Base-by-base conservation (phyloP, 2,329 filamentous ascomycete genomes). In the Xylariaceae sp. region DNA sequence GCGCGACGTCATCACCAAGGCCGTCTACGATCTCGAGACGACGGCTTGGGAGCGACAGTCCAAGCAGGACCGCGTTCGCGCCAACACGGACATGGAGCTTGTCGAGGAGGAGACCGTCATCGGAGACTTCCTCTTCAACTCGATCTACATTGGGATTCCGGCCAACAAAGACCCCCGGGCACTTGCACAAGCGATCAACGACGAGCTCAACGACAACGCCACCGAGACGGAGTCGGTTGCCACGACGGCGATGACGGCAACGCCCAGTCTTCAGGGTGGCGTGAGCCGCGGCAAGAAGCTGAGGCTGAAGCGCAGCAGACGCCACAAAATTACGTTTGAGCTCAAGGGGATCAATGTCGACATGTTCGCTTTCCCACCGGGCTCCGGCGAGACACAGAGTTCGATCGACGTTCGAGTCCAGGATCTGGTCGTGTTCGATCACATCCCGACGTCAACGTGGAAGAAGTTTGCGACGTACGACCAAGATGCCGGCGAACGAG, bases 391-490 rank as follows among this genome's bases (percentile, higher is more conserved):
- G 60, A 92, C 88, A 0, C 78, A 94, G 57, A 94, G 82, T 59
- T 94, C 88, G 14, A 69, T 97, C 26, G 87, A 96, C 60, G 68
- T 97, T 23, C 80, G 88, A 7, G 71, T 98, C 9, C 75, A 78
- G 27, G 83, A 92, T 41, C 70, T 98, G 9, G 89, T 95, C 51
- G 81, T 98, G 12, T 95, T 92, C 46, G 92, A 98, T 60, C 88
- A 96, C 56, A 76, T 98, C 2, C 88, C 88, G 2, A 90, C 88
- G 0, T 98, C 92, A 3, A 96, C 90, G 0, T 98, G 94, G 94
- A 94, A 86, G 62, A 98, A 96, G 60, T 98, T 98, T 64, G 82
- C 88, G 11, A 97, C 90, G 0, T 96, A 95, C 54, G 85, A 94
- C 67, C 80, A 85, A 43, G 88, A 94, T 57, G 83, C 82, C 9